Percentiles rank a stretch among this genome's conserved stretches.
Conservation (phyloP, 257 asterid species). For the Plectranthus barbatus region DNA sequence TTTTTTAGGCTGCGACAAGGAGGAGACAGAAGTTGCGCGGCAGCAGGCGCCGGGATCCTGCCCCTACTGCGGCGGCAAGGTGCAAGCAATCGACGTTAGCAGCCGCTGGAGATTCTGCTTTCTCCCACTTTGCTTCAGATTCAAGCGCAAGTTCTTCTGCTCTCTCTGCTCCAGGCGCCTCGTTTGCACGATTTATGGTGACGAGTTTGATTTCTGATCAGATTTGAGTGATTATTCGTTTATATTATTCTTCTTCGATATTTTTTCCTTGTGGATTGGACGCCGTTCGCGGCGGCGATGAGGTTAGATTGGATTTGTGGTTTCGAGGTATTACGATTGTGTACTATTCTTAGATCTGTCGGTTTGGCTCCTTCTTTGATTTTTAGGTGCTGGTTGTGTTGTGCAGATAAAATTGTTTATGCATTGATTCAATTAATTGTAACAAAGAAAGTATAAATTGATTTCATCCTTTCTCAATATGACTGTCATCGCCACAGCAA, state of each 20-base stretch:
- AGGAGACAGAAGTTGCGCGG: slow-evolving; percentile 46
- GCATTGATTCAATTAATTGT: no score
- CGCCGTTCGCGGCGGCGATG: background rate
- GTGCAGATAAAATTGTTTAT: background rate
- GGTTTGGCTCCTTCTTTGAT: background rate
- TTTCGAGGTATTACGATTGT: background rate
- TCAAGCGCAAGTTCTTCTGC: slow-evolving; percentile 52
- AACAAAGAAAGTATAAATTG: no score
- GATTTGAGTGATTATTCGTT: background rate
- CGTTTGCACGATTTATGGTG: slow-evolving; percentile 28
- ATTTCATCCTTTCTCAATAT: no score
- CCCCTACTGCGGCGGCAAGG: slow-evolving; percentile 59
- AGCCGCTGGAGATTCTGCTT: slow-evolving; percentile 34
- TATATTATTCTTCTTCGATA: background rate
- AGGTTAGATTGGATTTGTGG: background rate
- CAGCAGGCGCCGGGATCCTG: slow-evolving; percentile 44
- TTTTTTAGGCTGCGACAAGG: slow-evolving; percentile 33
- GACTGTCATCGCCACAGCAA: no score
- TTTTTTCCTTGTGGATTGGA: background rate
- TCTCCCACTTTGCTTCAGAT: slow-evolving; percentile 43
- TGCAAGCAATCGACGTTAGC: slow-evolving; percentile 41
- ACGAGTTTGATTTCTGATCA: background rate
- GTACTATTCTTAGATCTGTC: background rate
- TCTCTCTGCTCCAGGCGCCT: slow-evolving; percentile 43
- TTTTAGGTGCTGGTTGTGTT: background rate